Evolutionary conservation across 768 basidiomycete genomes (phyloP).

Genomic region (Hortiboletus flavorubellus): DNA sequence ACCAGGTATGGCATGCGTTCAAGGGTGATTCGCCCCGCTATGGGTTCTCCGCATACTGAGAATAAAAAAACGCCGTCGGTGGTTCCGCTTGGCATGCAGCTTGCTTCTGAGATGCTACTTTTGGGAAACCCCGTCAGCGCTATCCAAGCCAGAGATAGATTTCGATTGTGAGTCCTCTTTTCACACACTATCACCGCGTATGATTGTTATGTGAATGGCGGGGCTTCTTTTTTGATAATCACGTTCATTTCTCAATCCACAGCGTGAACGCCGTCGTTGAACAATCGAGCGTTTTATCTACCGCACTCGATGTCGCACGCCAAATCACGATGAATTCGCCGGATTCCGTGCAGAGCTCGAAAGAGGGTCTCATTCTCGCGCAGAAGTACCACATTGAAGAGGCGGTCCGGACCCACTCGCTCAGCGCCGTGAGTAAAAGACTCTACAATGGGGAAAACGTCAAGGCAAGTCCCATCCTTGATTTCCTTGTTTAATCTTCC

Average conservation of each 20-base stretch:
- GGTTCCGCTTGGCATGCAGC: conserved; percentile 35
- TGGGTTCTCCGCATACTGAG: conserved; percentile 13
- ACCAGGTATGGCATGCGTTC: conserved; percentile 53
- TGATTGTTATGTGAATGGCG: not conserved
- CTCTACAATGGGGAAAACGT: conserved; percentile 65
- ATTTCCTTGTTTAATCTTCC: not conserved
- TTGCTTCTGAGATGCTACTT: conserved; percentile 74
- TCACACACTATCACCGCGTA: conserved; percentile 14
- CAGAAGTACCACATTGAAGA: conserved; percentile 52
- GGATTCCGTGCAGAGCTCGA: conserved; percentile 75
- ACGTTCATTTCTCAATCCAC: conserved; percentile 5
- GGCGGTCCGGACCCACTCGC: conserved; percentile 43
- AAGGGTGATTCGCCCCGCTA: conserved; percentile 5
- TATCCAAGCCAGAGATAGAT: conserved; percentile 61
- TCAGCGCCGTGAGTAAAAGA: conserved; percentile 47
- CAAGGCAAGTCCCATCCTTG: conserved; percentile 42
- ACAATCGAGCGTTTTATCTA: conserved; percentile 45
- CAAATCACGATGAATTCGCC: conserved; percentile 66
- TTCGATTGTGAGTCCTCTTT: conserved; percentile 61
- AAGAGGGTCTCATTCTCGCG: conserved; percentile 59
- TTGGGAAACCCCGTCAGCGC: conserved; percentile 68
- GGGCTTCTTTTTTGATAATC: conserved; percentile 14
- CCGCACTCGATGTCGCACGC: conserved; percentile 60
- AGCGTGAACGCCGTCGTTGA: conserved; percentile 75
- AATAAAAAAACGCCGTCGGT: conserved; percentile 5